These are phyloP conservation scores for Trichoderma gamsii DNA, from an alignment of 495 filamentous ascomycete species.

Conservation along the genomic window DNA sequence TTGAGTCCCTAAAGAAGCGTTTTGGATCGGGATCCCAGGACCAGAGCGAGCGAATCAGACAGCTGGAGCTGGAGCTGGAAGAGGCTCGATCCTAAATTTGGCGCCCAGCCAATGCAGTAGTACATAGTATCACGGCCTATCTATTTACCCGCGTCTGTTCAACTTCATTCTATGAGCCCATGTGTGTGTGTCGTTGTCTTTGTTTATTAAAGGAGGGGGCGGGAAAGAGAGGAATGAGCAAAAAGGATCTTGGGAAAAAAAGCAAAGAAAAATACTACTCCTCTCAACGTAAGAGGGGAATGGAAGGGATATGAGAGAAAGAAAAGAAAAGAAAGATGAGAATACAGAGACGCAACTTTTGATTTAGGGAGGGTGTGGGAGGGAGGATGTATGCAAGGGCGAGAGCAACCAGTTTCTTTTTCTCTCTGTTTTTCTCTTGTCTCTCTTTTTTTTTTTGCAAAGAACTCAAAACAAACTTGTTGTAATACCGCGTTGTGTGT, in stretches of 20 bases:
- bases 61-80: constrained; percentile 64
- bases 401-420: background rate
- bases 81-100: constrained; percentile 36
- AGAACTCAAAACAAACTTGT: background rate
- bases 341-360: background rate
- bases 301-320: background rate
- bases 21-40: constrained; percentile 47
- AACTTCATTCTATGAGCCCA: background rate
- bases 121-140: background rate
- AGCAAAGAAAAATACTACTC: background rate
- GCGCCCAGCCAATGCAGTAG: background rate
- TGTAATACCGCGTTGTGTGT: background rate
- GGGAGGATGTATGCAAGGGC: background rate
- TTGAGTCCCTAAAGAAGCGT: constrained; percentile 63
- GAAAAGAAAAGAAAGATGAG: background rate
- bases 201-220: background rate
- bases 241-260: background rate
- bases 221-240: background rate
- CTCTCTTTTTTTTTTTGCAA: background rate
- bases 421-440: background rate
- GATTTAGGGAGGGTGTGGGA: background rate
- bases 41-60: constrained; percentile 63
- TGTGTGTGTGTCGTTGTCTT: background rate
- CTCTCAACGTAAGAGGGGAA: background rate
- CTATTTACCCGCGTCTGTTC: background rate